Percentiles rank a stretch among this genome's conserved stretches.
phyloP scores from a whole-genome alignment of 192 early-diverging fungal species.

The Coemansia sp. region DNA sequence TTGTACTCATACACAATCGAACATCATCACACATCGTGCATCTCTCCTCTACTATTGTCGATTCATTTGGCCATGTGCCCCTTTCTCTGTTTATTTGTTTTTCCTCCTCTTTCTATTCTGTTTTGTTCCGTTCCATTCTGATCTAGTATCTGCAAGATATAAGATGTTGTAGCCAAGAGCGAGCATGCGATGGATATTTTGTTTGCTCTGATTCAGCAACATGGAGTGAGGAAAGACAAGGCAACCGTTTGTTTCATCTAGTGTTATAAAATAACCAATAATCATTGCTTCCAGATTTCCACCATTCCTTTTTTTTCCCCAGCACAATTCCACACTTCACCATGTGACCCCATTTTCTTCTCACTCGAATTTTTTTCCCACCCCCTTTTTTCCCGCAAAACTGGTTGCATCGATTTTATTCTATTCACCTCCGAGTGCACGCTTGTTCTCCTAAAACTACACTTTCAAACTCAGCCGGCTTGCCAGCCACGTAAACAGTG shows the following conservation, averaged over 20 bases:
- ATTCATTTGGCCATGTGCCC: too few species aligned
- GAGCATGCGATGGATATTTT: too few species aligned
- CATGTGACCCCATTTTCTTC: not conserved
- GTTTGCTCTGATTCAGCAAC: too few species aligned
- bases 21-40: too few species aligned
- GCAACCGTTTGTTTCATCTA: not conserved
- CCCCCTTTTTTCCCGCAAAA: not conserved
- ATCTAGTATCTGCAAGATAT: too few species aligned
- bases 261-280: not conserved
- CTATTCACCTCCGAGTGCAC: too few species aligned
- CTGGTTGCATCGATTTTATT: not conserved
- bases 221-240: not conserved
- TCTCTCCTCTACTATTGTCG: too few species aligned
- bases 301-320: not conserved
- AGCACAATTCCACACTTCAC: not conserved
- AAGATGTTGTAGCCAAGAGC: too few species aligned
- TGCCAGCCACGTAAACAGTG: slow-evolving; percentile 36
- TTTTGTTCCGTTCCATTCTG: too few species aligned
- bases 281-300: not conserved
- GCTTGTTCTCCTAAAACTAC: not conserved
- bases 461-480: slow-evolving; percentile 16
- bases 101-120: too few species aligned
- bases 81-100: too few species aligned
- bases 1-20: too few species aligned
- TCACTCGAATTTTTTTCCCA: not conserved